Conservation (phyloP, 192 early-diverging fungal genomes). For the Coemansia sp. region DNA sequence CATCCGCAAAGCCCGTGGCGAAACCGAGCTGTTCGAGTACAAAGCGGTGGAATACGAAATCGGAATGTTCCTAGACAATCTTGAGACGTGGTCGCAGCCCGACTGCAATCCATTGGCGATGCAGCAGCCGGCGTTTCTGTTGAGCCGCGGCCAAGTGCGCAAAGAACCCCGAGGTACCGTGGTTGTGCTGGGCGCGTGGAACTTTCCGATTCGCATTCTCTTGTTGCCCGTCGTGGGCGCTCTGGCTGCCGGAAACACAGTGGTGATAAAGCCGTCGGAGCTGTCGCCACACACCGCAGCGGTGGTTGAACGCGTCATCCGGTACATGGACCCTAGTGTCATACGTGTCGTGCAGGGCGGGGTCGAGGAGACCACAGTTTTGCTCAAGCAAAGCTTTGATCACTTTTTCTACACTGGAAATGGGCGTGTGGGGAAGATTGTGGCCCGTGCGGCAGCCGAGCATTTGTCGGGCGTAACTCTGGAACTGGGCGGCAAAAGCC, state of each 20-base stretch:
- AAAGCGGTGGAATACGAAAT: conserved; percentile 58
- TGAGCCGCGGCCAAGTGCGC: conserved; percentile 59
- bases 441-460: conserved; percentile 82
- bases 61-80: conserved; percentile 56
- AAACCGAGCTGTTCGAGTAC: conserved; percentile 60
- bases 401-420: conserved; percentile 94
- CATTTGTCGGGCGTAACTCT: conserved; percentile 85
- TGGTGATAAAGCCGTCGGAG: conserved; percentile 86
- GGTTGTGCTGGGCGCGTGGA: conserved; percentile 71
- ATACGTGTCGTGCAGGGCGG: conserved; percentile 76
- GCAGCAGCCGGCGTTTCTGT: conserved; percentile 39
- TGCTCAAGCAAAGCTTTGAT: conserved; percentile 82
- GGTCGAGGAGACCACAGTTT: conserved; percentile 66
- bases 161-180: conserved; percentile 79
- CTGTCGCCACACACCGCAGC: conserved; percentile 64
- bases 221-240: conserved; percentile 76
- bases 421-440: conserved; percentile 73
- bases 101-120: conserved; percentile 31
- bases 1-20: conserved; percentile 57
- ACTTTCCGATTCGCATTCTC: conserved; percentile 66
- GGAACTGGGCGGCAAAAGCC: conserved; percentile 92
- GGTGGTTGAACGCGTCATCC: conserved; percentile 63
- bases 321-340: conserved; percentile 70
- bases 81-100: conserved; percentile 61
- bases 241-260: conserved; percentile 88